phyloP scores from a whole-genome alignment of 345 rosid genomes.

The Salix viminalis region DNA sequence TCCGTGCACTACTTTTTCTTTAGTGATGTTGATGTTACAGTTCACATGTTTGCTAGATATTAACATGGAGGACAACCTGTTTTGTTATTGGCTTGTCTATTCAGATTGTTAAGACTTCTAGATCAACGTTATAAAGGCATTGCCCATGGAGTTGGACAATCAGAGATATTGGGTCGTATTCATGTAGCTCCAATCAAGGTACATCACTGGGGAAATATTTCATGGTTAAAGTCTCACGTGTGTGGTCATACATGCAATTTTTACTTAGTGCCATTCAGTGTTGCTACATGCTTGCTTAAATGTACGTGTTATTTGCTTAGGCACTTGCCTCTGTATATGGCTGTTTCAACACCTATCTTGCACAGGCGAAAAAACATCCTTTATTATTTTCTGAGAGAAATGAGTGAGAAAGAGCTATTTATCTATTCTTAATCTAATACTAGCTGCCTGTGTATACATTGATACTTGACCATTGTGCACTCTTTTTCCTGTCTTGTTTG shows the following conservation, averaged over 20 bases:
- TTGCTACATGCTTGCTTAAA: neutral
- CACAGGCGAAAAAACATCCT: neutral
- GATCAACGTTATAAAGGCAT: slow-evolving; percentile 89
- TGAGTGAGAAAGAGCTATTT: neutral
- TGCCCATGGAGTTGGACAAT: slow-evolving; percentile 98
- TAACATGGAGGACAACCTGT: neutral
- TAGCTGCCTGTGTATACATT: neutral
- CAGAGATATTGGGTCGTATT: slow-evolving; percentile 94
- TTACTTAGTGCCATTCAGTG: neutral
- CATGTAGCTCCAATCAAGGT: slow-evolving; percentile 99
- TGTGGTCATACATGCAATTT: slow-evolving; percentile 2
- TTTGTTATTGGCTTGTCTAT: slow-evolving; percentile 16
- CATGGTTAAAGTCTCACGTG: neutral
- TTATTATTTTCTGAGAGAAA: neutral
- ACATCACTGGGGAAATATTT: neutral
- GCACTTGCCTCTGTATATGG: neutral
- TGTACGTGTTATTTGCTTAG: neutral
- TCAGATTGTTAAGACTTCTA: slow-evolving; percentile 83
- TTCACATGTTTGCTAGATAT: neutral
- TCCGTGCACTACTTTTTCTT: neutral
- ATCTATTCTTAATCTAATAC: neutral
- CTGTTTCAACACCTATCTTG: neutral
- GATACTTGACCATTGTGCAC: neutral
- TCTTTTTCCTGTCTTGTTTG: neutral
- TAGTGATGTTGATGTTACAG: neutral